A percentile compares a stretch with the other conserved stretches of the same genome.
Evolutionary conservation across 106 monocot species (phyloP).

Genomic region (Narthecium ossifragum): DNA sequence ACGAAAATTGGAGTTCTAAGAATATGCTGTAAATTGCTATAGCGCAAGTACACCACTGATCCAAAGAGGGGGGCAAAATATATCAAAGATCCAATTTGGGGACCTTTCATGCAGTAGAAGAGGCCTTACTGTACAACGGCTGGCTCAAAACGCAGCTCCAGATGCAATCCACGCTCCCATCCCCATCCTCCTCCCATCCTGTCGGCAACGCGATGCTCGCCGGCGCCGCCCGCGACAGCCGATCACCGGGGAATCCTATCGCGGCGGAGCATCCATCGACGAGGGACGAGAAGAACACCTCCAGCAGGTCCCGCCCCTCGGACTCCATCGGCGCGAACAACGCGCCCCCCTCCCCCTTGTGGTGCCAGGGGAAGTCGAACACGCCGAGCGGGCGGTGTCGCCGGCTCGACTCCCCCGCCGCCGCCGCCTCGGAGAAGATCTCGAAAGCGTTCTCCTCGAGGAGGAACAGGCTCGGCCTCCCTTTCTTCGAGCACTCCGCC

Average conservation of each 20-base stretch:
- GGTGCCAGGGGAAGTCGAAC: constrained; percentile 77
- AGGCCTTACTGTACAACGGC: too few relatives aligned
- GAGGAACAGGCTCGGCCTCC: too few relatives aligned
- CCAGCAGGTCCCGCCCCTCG: constrained; percentile 30
- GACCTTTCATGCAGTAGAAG: too few relatives aligned
- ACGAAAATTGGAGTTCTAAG: too few relatives aligned
- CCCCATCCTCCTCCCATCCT: too few relatives aligned
- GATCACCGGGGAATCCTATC: constrained; percentile 45
- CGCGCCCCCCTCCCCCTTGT: constrained; percentile 3
- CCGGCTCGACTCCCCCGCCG: background rate
- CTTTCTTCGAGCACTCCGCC: background rate
- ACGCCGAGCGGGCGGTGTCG: constrained; percentile 26
- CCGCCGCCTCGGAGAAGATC: too few relatives aligned
- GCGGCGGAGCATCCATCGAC: constrained; percentile 53
- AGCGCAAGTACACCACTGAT: too few relatives aligned
- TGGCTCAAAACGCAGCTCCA: constrained; percentile 41
- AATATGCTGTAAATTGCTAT: too few relatives aligned
- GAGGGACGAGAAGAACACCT: constrained; percentile 78
- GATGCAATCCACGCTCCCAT: constrained; percentile 44
- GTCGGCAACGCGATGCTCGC: constrained; percentile 13
- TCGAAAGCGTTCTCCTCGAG: too few relatives aligned
- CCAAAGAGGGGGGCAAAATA: too few relatives aligned
- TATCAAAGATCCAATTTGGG: too few relatives aligned
- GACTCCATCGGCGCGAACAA: constrained; percentile 12
- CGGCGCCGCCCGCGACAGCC: constrained; percentile 8